Percentiles rank a stretch among this genome's conserved stretches.
These are phyloP conservation scores for Tolypocladium album DNA, from an alignment of 2,329 filamentous ascomycete genomes.

Conservation along the genomic window DNA sequence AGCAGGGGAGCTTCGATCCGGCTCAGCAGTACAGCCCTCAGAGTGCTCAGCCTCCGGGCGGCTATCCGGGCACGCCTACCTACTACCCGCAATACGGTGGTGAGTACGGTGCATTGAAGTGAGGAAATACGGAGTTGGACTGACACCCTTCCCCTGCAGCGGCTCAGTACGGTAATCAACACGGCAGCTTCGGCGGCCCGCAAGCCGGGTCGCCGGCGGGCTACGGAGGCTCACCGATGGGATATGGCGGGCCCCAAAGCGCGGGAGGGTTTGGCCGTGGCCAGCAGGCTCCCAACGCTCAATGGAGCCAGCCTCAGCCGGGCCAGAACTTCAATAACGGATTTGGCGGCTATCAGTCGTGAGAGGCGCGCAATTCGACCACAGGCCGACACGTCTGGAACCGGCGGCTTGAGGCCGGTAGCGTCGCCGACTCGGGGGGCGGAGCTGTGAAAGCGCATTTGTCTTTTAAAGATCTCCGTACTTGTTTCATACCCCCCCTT, in stretches of 20 bases:
- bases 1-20: constrained; percentile 59
- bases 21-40: constrained; percentile 62
- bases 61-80: constrained; percentile 68
- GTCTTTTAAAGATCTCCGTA: constrained; percentile 8
- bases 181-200: constrained; percentile 53
- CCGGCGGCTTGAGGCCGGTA: constrained; percentile 7
- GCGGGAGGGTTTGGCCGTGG: constrained; percentile 80
- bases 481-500: constrained; percentile 8
- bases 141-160: constrained; percentile 4
- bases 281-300: constrained; percentile 44
- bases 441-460: constrained; percentile 7
- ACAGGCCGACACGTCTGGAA: constrained; percentile 7
- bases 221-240: constrained; percentile 58
- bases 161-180: constrained; percentile 53
- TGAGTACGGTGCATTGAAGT: constrained; percentile 27
- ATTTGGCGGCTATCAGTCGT: constrained; percentile 54
- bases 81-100: constrained; percentile 95
- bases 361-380: constrained; percentile 16
- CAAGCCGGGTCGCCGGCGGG: constrained; percentile 51
- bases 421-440: constrained; percentile 2
- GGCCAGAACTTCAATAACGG: constrained; percentile 50
- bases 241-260: constrained; percentile 61
- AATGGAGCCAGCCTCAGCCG: constrained; percentile 41
- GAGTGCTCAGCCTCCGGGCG: constrained; percentile 58
- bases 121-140: constrained; percentile 13